Evolutionary conservation across 768 basidiomycete genomes (phyloP).

Genomic region (Calocera viscosa): DNA sequence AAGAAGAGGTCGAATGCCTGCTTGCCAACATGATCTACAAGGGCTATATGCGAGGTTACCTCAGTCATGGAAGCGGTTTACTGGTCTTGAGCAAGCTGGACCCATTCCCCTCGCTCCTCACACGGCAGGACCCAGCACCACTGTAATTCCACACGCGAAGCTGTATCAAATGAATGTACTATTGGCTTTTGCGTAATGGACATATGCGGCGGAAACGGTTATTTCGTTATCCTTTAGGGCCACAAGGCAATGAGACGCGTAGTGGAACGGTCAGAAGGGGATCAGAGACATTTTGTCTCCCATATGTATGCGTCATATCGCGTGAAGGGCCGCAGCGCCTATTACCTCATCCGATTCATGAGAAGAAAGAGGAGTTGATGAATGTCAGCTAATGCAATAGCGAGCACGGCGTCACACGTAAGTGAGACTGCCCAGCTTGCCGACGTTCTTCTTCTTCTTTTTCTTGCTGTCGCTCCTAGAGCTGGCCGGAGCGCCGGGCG

Average conservation of each 20-base stretch:
- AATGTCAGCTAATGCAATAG: no score
- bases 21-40: constrained; percentile 93
- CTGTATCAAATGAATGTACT: no score
- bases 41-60: constrained; percentile 87
- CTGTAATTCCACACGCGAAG: background rate
- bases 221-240: background rate
- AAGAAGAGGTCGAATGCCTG: constrained; percentile 83
- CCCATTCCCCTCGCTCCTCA: constrained; percentile 57
- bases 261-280: no score
- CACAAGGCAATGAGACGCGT: no score
- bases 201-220: background rate
- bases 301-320: no score
- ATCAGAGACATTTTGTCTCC: no score
- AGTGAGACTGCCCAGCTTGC: background rate
- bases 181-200: no score
- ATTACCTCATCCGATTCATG: no score
- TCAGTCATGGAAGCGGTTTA: constrained; percentile 90
- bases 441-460: background rate
- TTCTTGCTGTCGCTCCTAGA: background rate
- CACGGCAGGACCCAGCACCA: background rate
- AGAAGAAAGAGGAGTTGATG: no score
- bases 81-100: constrained; percentile 73
- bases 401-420: background rate
- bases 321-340: no score
- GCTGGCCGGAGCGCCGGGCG: no score